Percentiles rank a stretch among this genome's conserved stretches.
These are phyloP conservation scores for Hebeloma cylindrosporum DNA, from an alignment of 768 basidiomycete genomes.

Conservation along the genomic window DNA sequence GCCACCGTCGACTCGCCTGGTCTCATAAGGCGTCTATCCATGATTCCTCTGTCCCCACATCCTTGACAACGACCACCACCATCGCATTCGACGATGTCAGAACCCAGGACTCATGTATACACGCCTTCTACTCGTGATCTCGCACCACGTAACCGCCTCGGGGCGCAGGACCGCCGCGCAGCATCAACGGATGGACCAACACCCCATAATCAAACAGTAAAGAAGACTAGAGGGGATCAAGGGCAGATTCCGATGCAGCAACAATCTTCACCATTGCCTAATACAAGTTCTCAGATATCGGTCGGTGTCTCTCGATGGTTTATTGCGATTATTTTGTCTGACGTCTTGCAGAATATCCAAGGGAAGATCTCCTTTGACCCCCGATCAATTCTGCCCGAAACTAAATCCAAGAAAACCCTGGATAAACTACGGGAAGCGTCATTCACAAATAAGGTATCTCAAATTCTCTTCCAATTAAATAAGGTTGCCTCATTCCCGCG, in stretches of 20 bases:
- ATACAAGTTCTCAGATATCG: neutral
- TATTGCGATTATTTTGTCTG: neutral
- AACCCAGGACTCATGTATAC: neutral
- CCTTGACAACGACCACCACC: too few relatives aligned
- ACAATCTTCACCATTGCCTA: neutral
- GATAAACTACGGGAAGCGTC: constrained; percentile 13
- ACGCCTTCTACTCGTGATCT: neutral
- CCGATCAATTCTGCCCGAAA: constrained; percentile 19
- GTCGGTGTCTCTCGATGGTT: neutral
- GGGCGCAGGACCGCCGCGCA: neutral
- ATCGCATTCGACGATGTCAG: neutral
- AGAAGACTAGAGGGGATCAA: neutral
- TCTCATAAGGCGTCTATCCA: too few relatives aligned
- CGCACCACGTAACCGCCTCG: neutral
- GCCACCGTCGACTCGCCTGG: too few relatives aligned
- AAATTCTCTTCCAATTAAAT: neutral
- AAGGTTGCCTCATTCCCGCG: neutral
- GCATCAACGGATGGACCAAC: constrained; percentile 3
- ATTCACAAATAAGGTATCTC: constrained; percentile 17
- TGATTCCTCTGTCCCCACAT: too few relatives aligned
- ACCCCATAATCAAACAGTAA: neutral
- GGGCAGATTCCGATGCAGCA: neutral
- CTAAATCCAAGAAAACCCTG: constrained; percentile 18
- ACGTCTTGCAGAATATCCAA: neutral
- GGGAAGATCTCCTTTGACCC: constrained; percentile 18